Evolutionary conservation across 805 yeast genomes (phyloP).

Genomic region (Lipomyces chichibuensis): DNA sequence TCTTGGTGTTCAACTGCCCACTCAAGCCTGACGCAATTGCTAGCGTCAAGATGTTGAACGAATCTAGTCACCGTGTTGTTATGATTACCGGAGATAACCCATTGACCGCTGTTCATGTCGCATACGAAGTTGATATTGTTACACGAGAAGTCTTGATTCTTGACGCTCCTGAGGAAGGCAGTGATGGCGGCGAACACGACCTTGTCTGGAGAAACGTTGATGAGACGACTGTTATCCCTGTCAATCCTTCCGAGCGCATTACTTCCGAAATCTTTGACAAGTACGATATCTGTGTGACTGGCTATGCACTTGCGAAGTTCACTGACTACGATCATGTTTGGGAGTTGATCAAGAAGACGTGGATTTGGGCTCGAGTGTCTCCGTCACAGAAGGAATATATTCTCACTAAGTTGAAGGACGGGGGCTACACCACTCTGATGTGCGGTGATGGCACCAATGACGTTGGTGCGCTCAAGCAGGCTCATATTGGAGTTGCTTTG

Average conservation of each 20-base stretch:
- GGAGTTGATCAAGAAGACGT: conserved; percentile 79
- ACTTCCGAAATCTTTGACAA: conserved; percentile 60
- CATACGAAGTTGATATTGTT: conserved; percentile 86
- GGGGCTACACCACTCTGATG: conserved; percentile 94
- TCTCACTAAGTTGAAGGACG: conserved; percentile 75
- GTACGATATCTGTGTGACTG: conserved; percentile 89
- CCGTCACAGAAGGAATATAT: conserved; percentile 94
- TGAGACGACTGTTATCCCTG: conserved; percentile 71
- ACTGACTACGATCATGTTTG: conserved; percentile 68
- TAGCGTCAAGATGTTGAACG: conserved; percentile 88
- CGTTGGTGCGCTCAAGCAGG: conserved; percentile 98
- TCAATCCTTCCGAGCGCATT: conserved; percentile 60
- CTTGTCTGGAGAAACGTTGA: conserved; percentile 85
- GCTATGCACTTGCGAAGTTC: conserved; percentile 77
- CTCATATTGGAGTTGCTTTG: conserved; percentile 97
- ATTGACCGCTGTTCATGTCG: conserved; percentile 96
- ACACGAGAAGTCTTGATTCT: conserved; percentile 81
- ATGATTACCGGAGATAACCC: conserved; percentile 99
- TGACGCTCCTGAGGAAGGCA: conserved; percentile 78
- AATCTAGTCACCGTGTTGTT: conserved; percentile 90
- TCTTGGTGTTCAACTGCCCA: conserved; percentile 96
- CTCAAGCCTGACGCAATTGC: conserved; percentile 90
- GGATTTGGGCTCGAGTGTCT: conserved; percentile 98
- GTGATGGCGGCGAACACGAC: conserved; percentile 52
- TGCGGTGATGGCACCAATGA: conserved; percentile 99